Base-by-base conservation (phyloP, 495 filamentous ascomycete genomes). In the Hypoxylon intermedium region DNA sequence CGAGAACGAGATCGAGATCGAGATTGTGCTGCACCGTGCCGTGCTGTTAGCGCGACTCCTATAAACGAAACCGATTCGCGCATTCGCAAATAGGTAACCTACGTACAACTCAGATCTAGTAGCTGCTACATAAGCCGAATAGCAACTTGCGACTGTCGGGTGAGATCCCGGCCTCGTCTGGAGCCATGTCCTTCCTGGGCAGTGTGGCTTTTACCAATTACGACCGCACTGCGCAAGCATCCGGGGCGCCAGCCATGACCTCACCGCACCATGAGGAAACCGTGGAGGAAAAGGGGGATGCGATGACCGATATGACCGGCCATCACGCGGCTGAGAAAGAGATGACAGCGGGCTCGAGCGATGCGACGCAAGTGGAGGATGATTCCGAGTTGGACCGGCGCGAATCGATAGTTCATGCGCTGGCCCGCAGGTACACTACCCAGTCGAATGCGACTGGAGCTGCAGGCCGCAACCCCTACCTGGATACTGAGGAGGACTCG, bases 381-480 rank as follows among this genome's bases (percentile, higher is more conserved):
- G 75, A 73, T 9, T 70, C 62, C 18, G 77, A 79, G 64, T 28
- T 70, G 46, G 68, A 67, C 30, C 76, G 79, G 19, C 75, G 79
- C 40, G 52, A 71, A 37, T 76, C 72, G 23, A 59, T 78, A 20
- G 73, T 81, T n/a, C 76, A 77, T 36, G 71, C 74, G 9, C 68
- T 81, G 20, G 79, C 79, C 12, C 71, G 76, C 31, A 68, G 71
- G 34, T 79, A 77, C 53, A 80, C 78, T 0, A 65, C 67, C 9
- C 76, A 75, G 47, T 81, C 79, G n/a, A 66, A 75, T 2, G 69
- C 65, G 2, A 67, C 69, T 31, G 66, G 70, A 24, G 62, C 49
- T 9, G 13, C 58, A 6, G 73, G 75, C 41, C 47, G 46, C 7
- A 77, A 76, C 58, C 65, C 71, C 18, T 80, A 75, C 58, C 31